Evolutionary conservation across 257 asterid species (phyloP), one percentile per base, ranked within the genome.

Genomic region (Ligustrum vulgare): DNA sequence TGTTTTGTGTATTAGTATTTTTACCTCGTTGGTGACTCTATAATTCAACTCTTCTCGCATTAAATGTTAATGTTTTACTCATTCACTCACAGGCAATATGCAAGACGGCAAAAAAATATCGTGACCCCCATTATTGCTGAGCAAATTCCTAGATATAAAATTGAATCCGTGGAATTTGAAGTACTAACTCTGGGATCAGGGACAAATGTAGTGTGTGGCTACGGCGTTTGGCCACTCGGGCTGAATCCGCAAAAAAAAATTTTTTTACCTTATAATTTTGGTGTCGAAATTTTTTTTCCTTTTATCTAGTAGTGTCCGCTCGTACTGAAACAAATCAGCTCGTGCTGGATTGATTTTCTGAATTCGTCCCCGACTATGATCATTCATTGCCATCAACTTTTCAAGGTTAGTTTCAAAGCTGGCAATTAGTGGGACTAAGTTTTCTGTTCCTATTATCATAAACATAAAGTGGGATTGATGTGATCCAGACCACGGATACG

Each of bases 81-180:
- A 16, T 69, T 76, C 2, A 20, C 45, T 71, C 71, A 43, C 73
- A 86, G 90, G 90, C 90, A 36, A 86, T 86, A 62, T 86, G 90
- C 84, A 81, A 69, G 74, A 83, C 88, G 25, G 85, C 86, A 6
- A 86, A 81, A 86, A 76, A 74, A 82, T 47, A 86, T 83, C 34
- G 85, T 84, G 3, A 39, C 64, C 36, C 90, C 90, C 31, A 86
- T 86, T 71, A 86, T 86, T 32, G 86, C 87, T 16, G 86, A 83
- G 72, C 90, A 86, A 77, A 86, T 83, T 70, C 88, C 88, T 0
- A 86, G 83, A 80, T 86, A 83, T 69, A 86, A 81, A 75, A 79
- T 86, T 32, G 88, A 86, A 56, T 86, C 88, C 8, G 83, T 83
- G 67, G 85, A 83, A 73, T 86, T 83, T 75, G 86, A 86, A 71